phyloP scores from a whole-genome alignment of 768 basidiomycete species.

The Mycena leptocephala region DNA sequence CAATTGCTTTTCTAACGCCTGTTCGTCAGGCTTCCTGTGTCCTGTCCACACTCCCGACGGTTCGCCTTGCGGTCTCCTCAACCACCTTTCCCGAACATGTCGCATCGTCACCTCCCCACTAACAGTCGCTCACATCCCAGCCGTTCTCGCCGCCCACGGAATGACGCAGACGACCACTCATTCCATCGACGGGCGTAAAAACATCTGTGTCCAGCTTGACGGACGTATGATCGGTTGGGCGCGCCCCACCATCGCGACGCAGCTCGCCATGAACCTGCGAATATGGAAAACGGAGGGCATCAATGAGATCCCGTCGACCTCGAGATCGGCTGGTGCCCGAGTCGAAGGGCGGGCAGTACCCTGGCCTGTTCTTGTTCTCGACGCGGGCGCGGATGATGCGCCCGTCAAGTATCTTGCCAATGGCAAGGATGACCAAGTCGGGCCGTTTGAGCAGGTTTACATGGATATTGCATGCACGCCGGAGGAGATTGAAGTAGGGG shows the following conservation, averaged over 20 bases:
- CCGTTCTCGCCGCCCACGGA: slow-evolving; percentile 87
- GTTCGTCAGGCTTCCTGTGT: slow-evolving; percentile 88
- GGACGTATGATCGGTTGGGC: slow-evolving; percentile 97
- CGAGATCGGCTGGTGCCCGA: slow-evolving; percentile 92
- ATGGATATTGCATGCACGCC: slow-evolving; percentile 97
- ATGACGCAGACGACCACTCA: slow-evolving; percentile 94
- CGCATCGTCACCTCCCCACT: slow-evolving; percentile 89
- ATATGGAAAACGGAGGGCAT: slow-evolving; percentile 95
- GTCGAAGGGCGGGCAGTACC: slow-evolving; percentile 96
- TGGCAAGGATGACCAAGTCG: slow-evolving; percentile 90
- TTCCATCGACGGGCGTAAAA: slow-evolving; percentile 85
- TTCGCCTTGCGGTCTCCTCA: slow-evolving; percentile 96
- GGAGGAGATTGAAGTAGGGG: slow-evolving; percentile 83
- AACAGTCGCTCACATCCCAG: slow-evolving; percentile 83
- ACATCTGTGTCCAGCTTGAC: slow-evolving; percentile 94
- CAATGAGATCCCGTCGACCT: slow-evolving; percentile 89
- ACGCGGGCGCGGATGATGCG: slow-evolving; percentile 96
- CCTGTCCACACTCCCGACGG: slow-evolving; percentile 99
- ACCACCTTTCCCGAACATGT: slow-evolving; percentile 95
- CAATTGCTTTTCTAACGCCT: slow-evolving; percentile 17
- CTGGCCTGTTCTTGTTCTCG: slow-evolving; percentile 94
- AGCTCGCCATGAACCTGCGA: slow-evolving; percentile 89
- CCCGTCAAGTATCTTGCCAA: slow-evolving; percentile 95
- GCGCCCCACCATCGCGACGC: slow-evolving; percentile 76
- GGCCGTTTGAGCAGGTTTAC: slow-evolving; percentile 98